These are phyloP conservation scores for Phlegmacium glaucopus DNA, from an alignment of 768 basidiomycete species.

Conservation along the genomic window DNA sequence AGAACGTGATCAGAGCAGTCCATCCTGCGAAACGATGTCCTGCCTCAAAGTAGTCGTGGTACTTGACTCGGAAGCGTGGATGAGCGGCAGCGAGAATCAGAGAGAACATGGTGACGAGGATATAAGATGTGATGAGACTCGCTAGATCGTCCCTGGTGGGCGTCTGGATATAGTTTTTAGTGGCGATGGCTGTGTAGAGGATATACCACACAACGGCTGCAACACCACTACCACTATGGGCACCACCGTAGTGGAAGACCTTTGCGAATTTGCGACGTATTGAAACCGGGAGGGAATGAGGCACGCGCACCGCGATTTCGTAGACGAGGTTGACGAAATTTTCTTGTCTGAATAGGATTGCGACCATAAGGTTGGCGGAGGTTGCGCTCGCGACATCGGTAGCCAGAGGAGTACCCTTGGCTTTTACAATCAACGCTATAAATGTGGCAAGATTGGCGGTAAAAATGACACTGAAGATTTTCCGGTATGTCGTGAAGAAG, in stretches of 20 bases:
- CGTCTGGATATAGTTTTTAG: slow-evolving; percentile 28
- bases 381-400: slow-evolving; percentile 36
- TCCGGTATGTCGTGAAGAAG: slow-evolving; percentile 43
- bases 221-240: slow-evolving; percentile 49
- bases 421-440: slow-evolving; percentile 33
- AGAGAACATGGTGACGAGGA: slow-evolving; percentile 42
- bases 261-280: slow-evolving; percentile 44
- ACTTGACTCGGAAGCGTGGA: slow-evolving; percentile 40
- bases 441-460: slow-evolving; percentile 46
- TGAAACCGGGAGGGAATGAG: slow-evolving; percentile 35
- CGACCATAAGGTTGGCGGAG: slow-evolving; percentile 40
- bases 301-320: slow-evolving; percentile 38
- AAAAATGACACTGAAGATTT: slow-evolving; percentile 53
- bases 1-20: slow-evolving; percentile 47
- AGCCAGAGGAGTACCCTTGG: slow-evolving; percentile 30
- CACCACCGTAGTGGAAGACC: slow-evolving; percentile 54
- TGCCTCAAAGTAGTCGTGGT: slow-evolving; percentile 55
- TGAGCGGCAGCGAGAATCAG: slow-evolving; percentile 47
- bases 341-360: slow-evolving; percentile 44
- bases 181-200: slow-evolving; percentile 42
- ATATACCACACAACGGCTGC: slow-evolving; percentile 53
- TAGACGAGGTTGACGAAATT: slow-evolving; percentile 53
- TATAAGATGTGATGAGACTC: slow-evolving; percentile 36
- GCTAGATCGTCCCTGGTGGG: slow-evolving; percentile 25
- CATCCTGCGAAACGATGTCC: slow-evolving; percentile 53